A percentile compares a stretch with the other conserved stretches of the same genome.
Conservation (phyloP, 2,329 filamentous ascomycete species). For the Aspergillus thermomutatus region DNA sequence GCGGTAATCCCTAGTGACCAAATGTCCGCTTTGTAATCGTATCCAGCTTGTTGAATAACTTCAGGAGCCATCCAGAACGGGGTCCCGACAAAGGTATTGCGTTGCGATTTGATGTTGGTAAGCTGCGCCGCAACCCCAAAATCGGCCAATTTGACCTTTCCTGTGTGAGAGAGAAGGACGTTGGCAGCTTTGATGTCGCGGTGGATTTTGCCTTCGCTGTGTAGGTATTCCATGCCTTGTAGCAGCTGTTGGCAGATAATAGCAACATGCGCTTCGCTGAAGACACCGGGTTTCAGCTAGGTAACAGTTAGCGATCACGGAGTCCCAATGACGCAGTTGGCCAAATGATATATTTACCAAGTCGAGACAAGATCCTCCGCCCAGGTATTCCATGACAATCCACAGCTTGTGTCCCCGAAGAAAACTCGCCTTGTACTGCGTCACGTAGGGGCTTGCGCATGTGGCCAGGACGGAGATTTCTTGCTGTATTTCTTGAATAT, state of each 20-base stretch:
- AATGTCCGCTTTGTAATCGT: slow-evolving; percentile 88
- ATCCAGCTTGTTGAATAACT: slow-evolving; percentile 81
- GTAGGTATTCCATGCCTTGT: slow-evolving; percentile 85
- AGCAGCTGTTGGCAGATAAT: slow-evolving; percentile 92
- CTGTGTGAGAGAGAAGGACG: slow-evolving; percentile 82
- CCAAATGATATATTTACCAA: slow-evolving; percentile 55
- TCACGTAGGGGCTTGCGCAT: slow-evolving; percentile 89
- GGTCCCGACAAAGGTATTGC: slow-evolving; percentile 95
- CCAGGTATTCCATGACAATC: slow-evolving; percentile 99
- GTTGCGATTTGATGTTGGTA: slow-evolving; percentile 95
- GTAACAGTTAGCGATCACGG: background rate
- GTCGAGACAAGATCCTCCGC: slow-evolving; percentile 91
- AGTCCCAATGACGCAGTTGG: background rate
- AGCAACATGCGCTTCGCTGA: slow-evolving; percentile 86
- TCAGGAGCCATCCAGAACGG: slow-evolving; percentile 98
- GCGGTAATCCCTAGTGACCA: slow-evolving; percentile 92
- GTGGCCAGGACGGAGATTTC: slow-evolving; percentile 95
- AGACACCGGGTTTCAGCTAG: slow-evolving; percentile 83
- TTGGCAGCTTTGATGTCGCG: slow-evolving; percentile 97
- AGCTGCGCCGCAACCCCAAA: slow-evolving; percentile 96
- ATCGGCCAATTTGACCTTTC: slow-evolving; percentile 93
- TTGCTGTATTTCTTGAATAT: slow-evolving; percentile 96
- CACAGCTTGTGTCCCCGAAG: slow-evolving; percentile 94
- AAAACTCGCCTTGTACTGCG: slow-evolving; percentile 94
- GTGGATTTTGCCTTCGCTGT: slow-evolving; percentile 92